Conservation (phyloP, 768 basidiomycete species). For the Boletus rubropictus region DNA sequence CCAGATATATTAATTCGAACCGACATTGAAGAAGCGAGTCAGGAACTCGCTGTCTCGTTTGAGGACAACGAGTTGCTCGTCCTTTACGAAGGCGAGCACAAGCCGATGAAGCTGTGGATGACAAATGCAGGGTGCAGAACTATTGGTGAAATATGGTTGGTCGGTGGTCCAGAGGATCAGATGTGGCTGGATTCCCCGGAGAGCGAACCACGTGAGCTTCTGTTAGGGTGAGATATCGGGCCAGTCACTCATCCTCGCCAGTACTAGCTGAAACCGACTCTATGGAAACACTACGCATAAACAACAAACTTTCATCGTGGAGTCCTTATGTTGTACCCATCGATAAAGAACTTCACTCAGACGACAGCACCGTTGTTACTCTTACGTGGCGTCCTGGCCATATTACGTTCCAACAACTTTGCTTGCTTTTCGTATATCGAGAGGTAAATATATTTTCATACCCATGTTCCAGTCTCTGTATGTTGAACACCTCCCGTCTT, state of each 20-base stretch:
- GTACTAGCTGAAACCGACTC: slow-evolving; percentile 12
- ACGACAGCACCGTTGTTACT: slow-evolving; percentile 45
- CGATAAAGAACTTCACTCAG: slow-evolving; percentile 37
- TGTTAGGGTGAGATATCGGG: background rate
- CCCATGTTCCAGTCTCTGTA: background rate
- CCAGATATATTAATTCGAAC: slow-evolving; percentile 57
- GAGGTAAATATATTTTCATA: slow-evolving; percentile 37
- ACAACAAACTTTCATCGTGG: slow-evolving; percentile 48
- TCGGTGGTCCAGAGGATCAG: slow-evolving; percentile 55
- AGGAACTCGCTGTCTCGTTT: slow-evolving; percentile 56
- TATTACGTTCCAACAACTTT: slow-evolving; percentile 46
- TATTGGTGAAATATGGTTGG: slow-evolving; percentile 68
- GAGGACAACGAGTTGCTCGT: slow-evolving; percentile 47
- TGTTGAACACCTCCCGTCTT: slow-evolving; percentile 4
- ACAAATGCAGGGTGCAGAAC: slow-evolving; percentile 58
- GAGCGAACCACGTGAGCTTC: slow-evolving; percentile 15
- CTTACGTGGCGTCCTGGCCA: slow-evolving; percentile 49
- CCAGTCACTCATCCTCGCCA: slow-evolving; percentile 9
- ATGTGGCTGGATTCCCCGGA: slow-evolving; percentile 44
- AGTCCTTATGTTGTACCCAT: slow-evolving; percentile 45
- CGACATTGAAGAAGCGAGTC: slow-evolving; percentile 58
- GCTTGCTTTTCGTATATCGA: slow-evolving; percentile 62
- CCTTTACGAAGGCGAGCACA: slow-evolving; percentile 67
- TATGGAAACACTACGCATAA: slow-evolving; percentile 39
- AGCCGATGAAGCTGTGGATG: slow-evolving; percentile 49